Evolutionary conservation across 2,329 filamentous ascomycete species (phyloP).

Genomic region (Sporothrix protearum): DNA sequence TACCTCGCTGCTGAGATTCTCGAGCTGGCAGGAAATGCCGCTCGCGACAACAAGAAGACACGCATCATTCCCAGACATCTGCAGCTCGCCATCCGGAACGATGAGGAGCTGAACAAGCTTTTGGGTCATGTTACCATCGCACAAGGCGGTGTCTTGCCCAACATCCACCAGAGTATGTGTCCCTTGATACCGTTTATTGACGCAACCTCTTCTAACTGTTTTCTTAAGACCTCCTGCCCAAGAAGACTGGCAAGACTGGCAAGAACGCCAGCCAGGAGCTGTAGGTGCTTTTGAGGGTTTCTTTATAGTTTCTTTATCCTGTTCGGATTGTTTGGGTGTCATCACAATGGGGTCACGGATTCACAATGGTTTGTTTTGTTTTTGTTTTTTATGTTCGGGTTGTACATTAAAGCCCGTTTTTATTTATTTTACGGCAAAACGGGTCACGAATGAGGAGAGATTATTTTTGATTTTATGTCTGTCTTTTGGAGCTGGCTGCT

Average conservation of each 20-base stretch:
- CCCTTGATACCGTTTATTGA: neutral
- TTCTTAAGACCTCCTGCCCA: conserved; percentile 82
- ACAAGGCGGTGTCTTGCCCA: conserved; percentile 94
- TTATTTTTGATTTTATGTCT: conserved; percentile 33
- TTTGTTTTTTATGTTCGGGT: conserved; percentile 59
- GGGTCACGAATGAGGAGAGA: conserved; percentile 60
- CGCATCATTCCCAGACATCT: conserved; percentile 99
- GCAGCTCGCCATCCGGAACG: conserved; percentile 98
- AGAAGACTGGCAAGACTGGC: conserved; percentile 96
- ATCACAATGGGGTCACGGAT: conserved; percentile 78
- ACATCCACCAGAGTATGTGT: conserved; percentile 95
- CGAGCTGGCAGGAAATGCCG: conserved; percentile 96
- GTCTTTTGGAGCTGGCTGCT: neutral
- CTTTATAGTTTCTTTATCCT: conserved; percentile 55
- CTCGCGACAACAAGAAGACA: conserved; percentile 99
- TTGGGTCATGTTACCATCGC: conserved; percentile 97
- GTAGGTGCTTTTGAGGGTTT: conserved; percentile 52
- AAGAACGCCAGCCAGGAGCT: conserved; percentile 94
- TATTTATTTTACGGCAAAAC: conserved; percentile 50
- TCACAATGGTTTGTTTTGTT: conserved; percentile 69
- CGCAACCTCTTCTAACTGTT: conserved; percentile 31
- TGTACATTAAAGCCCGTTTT: conserved; percentile 66
- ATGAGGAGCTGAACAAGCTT: conserved; percentile 98
- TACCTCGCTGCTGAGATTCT: conserved; percentile 99
- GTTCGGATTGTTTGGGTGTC: conserved; percentile 64